These are phyloP conservation scores for Alternaria brassicae DNA, from an alignment of 2,329 filamentous ascomycete species.

Conservation along the genomic window DNA sequence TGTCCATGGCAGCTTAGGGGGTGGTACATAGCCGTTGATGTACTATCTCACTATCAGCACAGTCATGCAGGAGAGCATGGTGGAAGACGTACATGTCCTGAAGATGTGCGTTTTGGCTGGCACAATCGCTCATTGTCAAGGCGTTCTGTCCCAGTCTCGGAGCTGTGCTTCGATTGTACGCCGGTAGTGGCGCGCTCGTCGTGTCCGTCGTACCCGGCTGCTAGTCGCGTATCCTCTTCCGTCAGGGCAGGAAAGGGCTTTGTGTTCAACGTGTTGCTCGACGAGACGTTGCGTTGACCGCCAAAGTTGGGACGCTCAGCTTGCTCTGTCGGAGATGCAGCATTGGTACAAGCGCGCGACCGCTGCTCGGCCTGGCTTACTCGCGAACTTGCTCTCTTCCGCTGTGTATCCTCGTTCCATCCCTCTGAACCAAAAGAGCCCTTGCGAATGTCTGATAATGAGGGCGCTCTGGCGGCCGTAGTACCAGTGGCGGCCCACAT, in stretches of 20 bases:
- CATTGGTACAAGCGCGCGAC: conserved; percentile 12
- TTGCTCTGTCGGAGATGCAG: conserved; percentile 16
- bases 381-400: conserved; percentile 34
- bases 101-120: conserved; percentile 19
- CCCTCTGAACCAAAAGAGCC: conserved; percentile 46
- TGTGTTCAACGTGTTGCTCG: conserved; percentile 21
- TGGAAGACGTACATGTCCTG: conserved; percentile 27
- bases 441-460: conserved; percentile 52
- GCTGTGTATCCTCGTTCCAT: conserved; percentile 42
- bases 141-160: conserved; percentile 27
- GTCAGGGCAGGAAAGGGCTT: conserved; percentile 43
- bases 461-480: conserved; percentile 52
- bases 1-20: conserved; percentile 60
- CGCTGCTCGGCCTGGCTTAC: conserved; percentile 34
- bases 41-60: conserved; percentile 29
- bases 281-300: conserved; percentile 18
- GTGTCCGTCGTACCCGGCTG: conserved; percentile 3
- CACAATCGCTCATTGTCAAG: conserved; percentile 17
- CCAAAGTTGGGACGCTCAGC: conserved; percentile 1
- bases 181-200: conserved; percentile 18
- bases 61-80: background rate
- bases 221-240: conserved; percentile 32
- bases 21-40: conserved; percentile 52
- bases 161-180: conserved; percentile 25
- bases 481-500: conserved; percentile 56